Base-by-base conservation (phyloP, 2,329 filamentous ascomycete species). In the Fusarium sp. region DNA sequence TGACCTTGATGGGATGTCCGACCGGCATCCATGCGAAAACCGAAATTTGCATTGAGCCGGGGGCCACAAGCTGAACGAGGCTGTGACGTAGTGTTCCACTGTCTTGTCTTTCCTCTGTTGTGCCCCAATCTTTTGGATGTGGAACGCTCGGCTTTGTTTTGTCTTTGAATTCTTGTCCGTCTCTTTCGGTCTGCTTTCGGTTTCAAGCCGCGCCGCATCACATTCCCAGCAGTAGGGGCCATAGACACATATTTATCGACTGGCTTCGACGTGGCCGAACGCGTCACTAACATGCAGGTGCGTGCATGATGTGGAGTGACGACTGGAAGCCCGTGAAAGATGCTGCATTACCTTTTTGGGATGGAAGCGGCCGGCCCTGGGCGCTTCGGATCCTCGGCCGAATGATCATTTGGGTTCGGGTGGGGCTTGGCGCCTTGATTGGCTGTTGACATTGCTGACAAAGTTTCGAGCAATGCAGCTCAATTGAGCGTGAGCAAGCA, bases 11-110 rank as follows among this genome's bases (percentile, higher is more conserved):
- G 43, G 35, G 32, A 43, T 48, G 50, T 39, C 57, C 48, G 57
- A 58, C 37, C 57, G 25, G 27, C 32, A 61, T 45, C 58, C 58
- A 48, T 61, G 58, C 41, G 43, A 62, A 50, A 30, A 30, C 18
- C 20, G 43, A 35, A 25, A 37, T 50, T 61, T 25, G 30, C 62
- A 60, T 27, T 63, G 32, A 25, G 56, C 64, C 34, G 45, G 45
- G 45, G 45, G 20, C 35, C 34, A 25, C 14, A 13, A 69, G 56
- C 67, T 60, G 59, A 50, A 39, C 50, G 25, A 63, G 18, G 58
- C 43, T 64, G 56, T 72, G 67, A 72, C 70, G 67, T 66, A 74
- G 68, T 45, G 58, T 35, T 61, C 41, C 58, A 61, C 39, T 41
- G 37, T 5, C 37, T 41, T 20, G 57, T 45, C 57, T 41, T 41